Percentiles rank a stretch among this genome's conserved stretches.
phyloP scores from a whole-genome alignment of 2,329 filamentous ascomycete species.

The Calonectria multiphialidica region DNA sequence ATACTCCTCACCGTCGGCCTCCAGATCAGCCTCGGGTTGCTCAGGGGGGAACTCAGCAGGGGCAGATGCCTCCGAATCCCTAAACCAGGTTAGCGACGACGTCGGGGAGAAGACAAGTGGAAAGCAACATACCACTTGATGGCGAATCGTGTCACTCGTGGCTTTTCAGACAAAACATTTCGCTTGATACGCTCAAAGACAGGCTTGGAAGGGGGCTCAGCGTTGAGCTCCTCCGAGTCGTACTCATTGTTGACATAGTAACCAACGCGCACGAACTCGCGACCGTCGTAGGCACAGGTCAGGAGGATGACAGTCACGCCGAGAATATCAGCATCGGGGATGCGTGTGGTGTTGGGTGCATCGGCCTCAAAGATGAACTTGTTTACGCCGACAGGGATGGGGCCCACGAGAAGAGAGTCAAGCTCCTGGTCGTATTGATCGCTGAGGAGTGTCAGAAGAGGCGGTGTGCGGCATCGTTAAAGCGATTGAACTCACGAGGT shows the following conservation, averaged over 20 bases:
- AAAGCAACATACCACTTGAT: conserved; percentile 88
- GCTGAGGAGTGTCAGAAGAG: conserved; percentile 58
- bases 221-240: conserved; percentile 87
- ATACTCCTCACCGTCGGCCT: conserved; percentile 88
- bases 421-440: conserved; percentile 99
- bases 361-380: conserved; percentile 99
- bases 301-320: conserved; percentile 97
- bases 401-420: conserved; percentile 94
- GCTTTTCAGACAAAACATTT: conserved; percentile 96
- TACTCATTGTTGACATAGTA: conserved; percentile 99
- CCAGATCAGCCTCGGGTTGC: conserved; percentile 92
- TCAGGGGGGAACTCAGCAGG: conserved; percentile 97
- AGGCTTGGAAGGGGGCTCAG: conserved; percentile 92
- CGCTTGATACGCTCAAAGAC: conserved; percentile 92
- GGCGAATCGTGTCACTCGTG: conserved; percentile 94
- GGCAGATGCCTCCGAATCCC: conserved; percentile 98
- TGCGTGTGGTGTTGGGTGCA: conserved; percentile 88
- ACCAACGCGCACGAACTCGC: conserved; percentile 97
- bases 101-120: neutral
- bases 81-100: conserved; percentile 50
- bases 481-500: conserved; percentile 78
- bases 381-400: conserved; percentile 97
- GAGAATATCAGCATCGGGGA: conserved; percentile 94
- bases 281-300: conserved; percentile 94
- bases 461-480: conserved; percentile 28